phyloP scores from a whole-genome alignment of 805 yeast species.

The Starmerella apicola region DNA sequence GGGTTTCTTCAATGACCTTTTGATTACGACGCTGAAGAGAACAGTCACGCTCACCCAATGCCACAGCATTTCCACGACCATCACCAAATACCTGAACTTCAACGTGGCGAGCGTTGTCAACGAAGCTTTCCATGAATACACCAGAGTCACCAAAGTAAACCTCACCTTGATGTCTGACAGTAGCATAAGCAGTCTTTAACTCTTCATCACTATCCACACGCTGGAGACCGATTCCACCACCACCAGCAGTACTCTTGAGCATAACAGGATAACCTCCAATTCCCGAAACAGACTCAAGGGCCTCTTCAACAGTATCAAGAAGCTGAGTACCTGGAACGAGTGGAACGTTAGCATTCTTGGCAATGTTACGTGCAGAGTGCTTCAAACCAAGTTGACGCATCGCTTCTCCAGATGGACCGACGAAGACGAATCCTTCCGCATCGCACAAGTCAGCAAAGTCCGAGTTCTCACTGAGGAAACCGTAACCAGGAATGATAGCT shows the following conservation, averaged over 20 bases:
- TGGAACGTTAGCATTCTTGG: conserved; percentile 84
- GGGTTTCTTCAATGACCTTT: conserved; percentile 92
- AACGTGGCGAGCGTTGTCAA: conserved; percentile 90
- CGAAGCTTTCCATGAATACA: conserved; percentile 87
- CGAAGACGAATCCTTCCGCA: conserved; percentile 73
- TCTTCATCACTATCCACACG: conserved; percentile 77
- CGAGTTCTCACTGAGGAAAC: conserved; percentile 91
- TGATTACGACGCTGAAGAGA: conserved; percentile 96
- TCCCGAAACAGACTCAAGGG: conserved; percentile 56
- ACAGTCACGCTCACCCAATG: conserved; percentile 95
- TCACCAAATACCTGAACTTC: conserved; percentile 96
- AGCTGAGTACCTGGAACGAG: conserved; percentile 95
- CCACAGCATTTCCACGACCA: conserved; percentile 84
- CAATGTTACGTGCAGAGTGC: conserved; percentile 94
- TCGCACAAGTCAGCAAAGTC: conserved; percentile 85
- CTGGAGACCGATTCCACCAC: conserved; percentile 97
- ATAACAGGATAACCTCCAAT: conserved; percentile 69
- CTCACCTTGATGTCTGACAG: conserved; percentile 88
- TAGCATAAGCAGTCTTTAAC: conserved; percentile 69
- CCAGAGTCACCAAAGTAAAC: conserved; percentile 92
- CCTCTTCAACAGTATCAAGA: conserved; percentile 59
- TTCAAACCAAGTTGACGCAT: conserved; percentile 83
- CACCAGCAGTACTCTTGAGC: conserved; percentile 98
- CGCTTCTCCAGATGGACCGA: conserved; percentile 94
- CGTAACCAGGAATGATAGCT: conserved; percentile 97